These are phyloP conservation scores for Aspergillus nanangensis DNA, from an alignment of 495 filamentous ascomycete species.

Conservation along the genomic window DNA sequence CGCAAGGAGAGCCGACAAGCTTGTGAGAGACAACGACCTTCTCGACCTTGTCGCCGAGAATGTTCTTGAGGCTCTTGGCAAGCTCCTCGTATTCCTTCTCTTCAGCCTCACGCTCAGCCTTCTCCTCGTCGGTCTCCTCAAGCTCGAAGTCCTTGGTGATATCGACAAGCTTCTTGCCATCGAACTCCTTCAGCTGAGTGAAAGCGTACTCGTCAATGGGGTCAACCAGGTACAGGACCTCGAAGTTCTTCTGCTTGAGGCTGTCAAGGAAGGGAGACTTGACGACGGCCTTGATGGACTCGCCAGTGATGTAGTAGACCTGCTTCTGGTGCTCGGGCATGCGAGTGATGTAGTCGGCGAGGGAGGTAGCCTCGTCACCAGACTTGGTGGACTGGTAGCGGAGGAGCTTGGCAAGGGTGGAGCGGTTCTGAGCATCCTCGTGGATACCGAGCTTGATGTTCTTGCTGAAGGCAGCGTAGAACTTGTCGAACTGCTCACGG, in stretches of 20 bases:
- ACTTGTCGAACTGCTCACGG: constrained; percentile 99
- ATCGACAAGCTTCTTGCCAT: constrained; percentile 99
- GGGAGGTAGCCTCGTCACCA: constrained; percentile 90
- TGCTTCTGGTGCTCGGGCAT: constrained; percentile 99
- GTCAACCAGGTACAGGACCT: constrained; percentile 98
- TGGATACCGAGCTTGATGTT: constrained; percentile 99
- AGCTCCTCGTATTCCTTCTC: constrained; percentile 96
- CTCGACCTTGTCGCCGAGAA: constrained; percentile 99
- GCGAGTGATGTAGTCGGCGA: constrained; percentile 94
- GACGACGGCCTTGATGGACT: constrained; percentile 95
- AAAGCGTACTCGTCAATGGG: constrained; percentile 99
- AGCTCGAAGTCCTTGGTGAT: constrained; percentile 99
- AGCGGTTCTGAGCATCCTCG: constrained; percentile 98
- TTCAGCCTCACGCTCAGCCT: constrained; percentile 90
- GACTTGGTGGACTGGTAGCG: constrained; percentile 99
- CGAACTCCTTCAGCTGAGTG: constrained; percentile 99
- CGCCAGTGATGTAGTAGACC: constrained; percentile 99
- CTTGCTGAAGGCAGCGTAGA: constrained; percentile 99
- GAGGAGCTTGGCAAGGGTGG: constrained; percentile 91
- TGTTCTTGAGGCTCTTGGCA: constrained; percentile 96
- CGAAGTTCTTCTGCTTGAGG: constrained; percentile 99
- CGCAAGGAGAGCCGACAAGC: constrained; percentile 90
- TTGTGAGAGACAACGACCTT: constrained; percentile 99
- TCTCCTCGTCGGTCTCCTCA: constrained; percentile 99
- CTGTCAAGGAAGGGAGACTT: constrained; percentile 99